Conservation (phyloP, 2,329 filamentous ascomycete species). For the Venturia aucupariae region DNA sequence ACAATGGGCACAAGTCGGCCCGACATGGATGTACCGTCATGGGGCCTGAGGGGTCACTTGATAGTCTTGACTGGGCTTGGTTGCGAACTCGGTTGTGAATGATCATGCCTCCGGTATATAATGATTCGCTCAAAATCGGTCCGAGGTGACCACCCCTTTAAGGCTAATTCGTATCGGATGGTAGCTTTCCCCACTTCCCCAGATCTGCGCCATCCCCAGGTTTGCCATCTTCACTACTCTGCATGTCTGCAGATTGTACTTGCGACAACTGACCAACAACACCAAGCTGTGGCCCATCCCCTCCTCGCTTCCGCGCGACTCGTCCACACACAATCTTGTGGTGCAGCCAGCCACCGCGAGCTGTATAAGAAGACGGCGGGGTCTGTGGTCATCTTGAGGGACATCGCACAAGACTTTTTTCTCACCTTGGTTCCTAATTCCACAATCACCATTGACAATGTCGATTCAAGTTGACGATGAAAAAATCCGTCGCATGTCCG, state of each 20-base stretch:
- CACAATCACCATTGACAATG: neutral
- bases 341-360: neutral
- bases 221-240: neutral
- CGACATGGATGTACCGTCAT: neutral
- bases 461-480: constrained; percentile 11
- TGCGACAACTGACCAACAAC: neutral
- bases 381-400: neutral
- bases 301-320: neutral
- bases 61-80: no score
- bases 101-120: no score
- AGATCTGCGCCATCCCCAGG: neutral
- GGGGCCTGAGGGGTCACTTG: neutral
- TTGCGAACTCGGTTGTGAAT: neutral
- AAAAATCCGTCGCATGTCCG: constrained; percentile 12
- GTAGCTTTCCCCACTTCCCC: neutral
- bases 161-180: neutral
- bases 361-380: neutral
- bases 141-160: neutral
- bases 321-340: neutral
- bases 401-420: neutral
- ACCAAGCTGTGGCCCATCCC: neutral
- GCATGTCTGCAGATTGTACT: neutral
- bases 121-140: neutral
- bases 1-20: neutral
- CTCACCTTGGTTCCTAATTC: neutral